Conservation (phyloP, 176 grass and related monocot genomes). For the Alopecurus myosuroides region DNA sequence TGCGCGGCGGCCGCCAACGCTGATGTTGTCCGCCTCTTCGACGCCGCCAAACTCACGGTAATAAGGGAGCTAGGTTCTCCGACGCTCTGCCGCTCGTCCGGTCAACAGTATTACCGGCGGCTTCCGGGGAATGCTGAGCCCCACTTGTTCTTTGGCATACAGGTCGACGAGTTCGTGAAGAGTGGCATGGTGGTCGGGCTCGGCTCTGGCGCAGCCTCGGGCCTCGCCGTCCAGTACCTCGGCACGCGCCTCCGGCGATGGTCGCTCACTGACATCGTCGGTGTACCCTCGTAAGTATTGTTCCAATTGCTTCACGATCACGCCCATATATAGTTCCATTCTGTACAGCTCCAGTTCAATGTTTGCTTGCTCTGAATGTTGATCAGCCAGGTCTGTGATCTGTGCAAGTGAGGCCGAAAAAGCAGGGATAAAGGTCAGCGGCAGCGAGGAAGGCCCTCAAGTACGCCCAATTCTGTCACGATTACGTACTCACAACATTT, state of each 20-base stretch:
- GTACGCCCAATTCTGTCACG: slow-evolving; percentile 18
- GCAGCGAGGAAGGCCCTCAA: slow-evolving; percentile 47
- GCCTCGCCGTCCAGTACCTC: slow-evolving; percentile 65
- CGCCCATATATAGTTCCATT: not conserved
- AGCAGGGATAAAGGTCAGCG: slow-evolving; percentile 51
- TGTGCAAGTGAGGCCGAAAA: slow-evolving; percentile 76
- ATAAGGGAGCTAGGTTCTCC: not conserved
- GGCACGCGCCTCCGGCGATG: slow-evolving; percentile 57
- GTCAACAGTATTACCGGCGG: not conserved
- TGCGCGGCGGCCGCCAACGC: slow-evolving; percentile 25
- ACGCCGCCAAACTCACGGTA: slow-evolving; percentile 66
- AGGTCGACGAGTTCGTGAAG: slow-evolving; percentile 82
- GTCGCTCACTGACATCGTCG: slow-evolving; percentile 44
- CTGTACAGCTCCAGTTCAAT: not conserved
- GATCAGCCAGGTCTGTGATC: slow-evolving; percentile 63
- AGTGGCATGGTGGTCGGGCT: slow-evolving; percentile 86
- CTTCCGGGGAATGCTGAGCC: not conserved
- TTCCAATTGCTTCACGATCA: not conserved
- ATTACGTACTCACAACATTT: too few relatives aligned
- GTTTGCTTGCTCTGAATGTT: not conserved
- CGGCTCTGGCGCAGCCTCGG: slow-evolving; percentile 68
- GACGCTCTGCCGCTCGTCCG: not conserved
- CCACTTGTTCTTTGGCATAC: not conserved
- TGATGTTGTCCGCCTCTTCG: slow-evolving; percentile 48
- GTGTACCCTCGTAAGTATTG: slow-evolving; percentile 62